Evolutionary conservation across 2,329 filamentous ascomycete genomes (phyloP), one percentile per base, ranked within the genome.

Genomic region (Nigrospora osmanthi): DNA sequence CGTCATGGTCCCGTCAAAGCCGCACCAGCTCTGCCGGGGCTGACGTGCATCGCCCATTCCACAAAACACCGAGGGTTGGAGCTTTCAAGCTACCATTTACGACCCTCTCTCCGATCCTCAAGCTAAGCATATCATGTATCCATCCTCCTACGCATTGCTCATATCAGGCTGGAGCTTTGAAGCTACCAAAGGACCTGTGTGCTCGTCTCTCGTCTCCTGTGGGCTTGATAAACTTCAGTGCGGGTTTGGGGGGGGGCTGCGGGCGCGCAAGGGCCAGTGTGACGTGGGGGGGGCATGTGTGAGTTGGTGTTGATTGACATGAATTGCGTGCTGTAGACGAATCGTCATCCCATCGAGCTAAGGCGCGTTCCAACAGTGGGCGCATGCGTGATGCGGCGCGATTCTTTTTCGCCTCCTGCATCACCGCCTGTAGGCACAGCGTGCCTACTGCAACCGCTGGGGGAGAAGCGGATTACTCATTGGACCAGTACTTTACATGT

Each of bases 131-230:
- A 7, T 28, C 23, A 28, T 28, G 23, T 28, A 7, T 28, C 23
- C 23, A 10, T 28, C 23, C 23, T 28, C 23, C 23, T 28, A 28
- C 23, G 23, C 23, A 28, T 61, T 54, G 56, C 40, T 31, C 16
- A 59, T 59, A 50, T 54, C 61, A 73, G 75, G 73, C 74, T 78
- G 76, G 76, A 78, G 75, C 76, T 79, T 78, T 80, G 67, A 80
- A 80, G 76, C 76, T 73, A 79, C 74, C 76, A 78, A 70, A 70
- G 66, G 71, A 62, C 75, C 72, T 72, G 58, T 48, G 32, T 48
- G 54, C 56, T 53, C 47, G 50, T 54, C 44, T 49, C 41, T 55
- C 44, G 45, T 43, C 47, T 46, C 59, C 58, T 58, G 50, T 50
- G 17, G 40, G 19, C 33, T n/a, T 35, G 34, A n/a, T 16, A 35